Evolutionary conservation across 2,329 filamentous ascomycete genomes (phyloP).

Genomic region (Colletotrichum tamarilloi): DNA sequence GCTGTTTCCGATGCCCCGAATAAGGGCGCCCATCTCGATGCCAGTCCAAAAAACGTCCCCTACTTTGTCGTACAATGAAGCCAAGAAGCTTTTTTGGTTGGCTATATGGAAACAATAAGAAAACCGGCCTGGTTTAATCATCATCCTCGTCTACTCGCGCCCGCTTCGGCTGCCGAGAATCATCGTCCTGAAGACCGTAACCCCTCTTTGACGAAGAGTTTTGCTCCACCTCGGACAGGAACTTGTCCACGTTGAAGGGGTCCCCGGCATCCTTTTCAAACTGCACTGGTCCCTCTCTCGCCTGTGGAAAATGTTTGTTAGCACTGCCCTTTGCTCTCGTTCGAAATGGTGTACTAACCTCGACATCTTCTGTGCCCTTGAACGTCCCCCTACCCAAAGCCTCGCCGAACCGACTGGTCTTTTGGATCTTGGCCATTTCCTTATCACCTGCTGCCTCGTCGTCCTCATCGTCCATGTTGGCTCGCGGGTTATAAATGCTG

Average conservation of each 20-base stretch:
- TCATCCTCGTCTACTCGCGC: slow-evolving; percentile 82
- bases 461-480: slow-evolving; percentile 79
- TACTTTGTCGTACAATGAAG: background rate
- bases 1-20: background rate
- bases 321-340: background rate
- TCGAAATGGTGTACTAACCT: slow-evolving; percentile 63
- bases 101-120: background rate
- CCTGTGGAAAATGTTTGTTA: slow-evolving; percentile 53
- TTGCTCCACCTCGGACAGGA: slow-evolving; percentile 83
- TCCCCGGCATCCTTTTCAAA: slow-evolving; percentile 90
- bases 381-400: slow-evolving; percentile 91
- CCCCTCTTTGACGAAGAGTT: slow-evolving; percentile 74
- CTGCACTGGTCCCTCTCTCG: slow-evolving; percentile 90
- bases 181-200: slow-evolving; percentile 79
- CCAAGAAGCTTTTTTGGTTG: background rate
- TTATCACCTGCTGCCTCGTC: slow-evolving; percentile 83
- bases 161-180: slow-evolving; percentile 73
- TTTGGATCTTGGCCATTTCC: slow-evolving; percentile 90
- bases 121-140: slow-evolving; percentile 45
- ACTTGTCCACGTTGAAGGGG: slow-evolving; percentile 94
- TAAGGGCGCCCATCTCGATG: slow-evolving; percentile 15
- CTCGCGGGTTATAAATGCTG: slow-evolving; percentile 89
- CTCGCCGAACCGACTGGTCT: slow-evolving; percentile 84
- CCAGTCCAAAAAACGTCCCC: background rate
- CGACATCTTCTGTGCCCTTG: slow-evolving; percentile 84